Percentiles rank a stretch among this genome's conserved stretches.
Conservation (phyloP, 2,329 filamentous ascomycete genomes). For the Raffaelea albimanens region DNA sequence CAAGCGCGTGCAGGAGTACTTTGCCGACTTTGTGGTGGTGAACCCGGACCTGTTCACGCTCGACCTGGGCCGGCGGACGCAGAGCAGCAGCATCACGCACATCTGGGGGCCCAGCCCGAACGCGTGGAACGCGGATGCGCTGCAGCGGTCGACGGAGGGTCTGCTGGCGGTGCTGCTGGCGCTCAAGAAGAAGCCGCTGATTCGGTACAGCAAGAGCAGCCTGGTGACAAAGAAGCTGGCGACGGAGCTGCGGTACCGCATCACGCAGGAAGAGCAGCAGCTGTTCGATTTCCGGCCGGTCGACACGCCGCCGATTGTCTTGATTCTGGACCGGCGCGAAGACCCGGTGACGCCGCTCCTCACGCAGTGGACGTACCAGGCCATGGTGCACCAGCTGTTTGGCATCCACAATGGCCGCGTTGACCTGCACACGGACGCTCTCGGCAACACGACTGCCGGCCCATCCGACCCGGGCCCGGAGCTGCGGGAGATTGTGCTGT, state of each 20-base stretch:
- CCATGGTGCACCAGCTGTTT: constrained; percentile 97
- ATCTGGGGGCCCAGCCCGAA: constrained; percentile 79
- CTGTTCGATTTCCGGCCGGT: constrained; percentile 93
- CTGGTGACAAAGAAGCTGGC: constrained; percentile 85
- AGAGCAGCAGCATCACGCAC: constrained; percentile 34
- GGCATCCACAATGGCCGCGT: constrained; percentile 95
- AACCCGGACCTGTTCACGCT: constrained; percentile 90
- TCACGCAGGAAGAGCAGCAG: constrained; percentile 92
- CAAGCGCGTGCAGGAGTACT: constrained; percentile 87
- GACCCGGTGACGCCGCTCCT: constrained; percentile 90
- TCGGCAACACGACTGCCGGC: neutral
- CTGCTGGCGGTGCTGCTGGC: constrained; percentile 75
- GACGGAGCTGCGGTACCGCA: constrained; percentile 82
- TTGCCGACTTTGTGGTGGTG: constrained; percentile 89
- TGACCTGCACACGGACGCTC: constrained; percentile 62
- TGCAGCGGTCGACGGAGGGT: constrained; percentile 81
- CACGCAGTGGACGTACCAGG: constrained; percentile 98
- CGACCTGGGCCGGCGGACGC: constrained; percentile 35
- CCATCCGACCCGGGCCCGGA: constrained; percentile 67
- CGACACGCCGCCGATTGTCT: constrained; percentile 85
- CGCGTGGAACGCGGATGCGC: constrained; percentile 79
- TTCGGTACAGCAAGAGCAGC: constrained; percentile 89
- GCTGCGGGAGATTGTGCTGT: constrained; percentile 86
- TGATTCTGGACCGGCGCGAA: constrained; percentile 84
- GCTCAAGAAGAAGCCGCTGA: constrained; percentile 92